Percentiles rank a stretch among this genome's conserved stretches.
Conservation (phyloP, 257 asterid genomes). For the Nicotiana paniculata region DNA sequence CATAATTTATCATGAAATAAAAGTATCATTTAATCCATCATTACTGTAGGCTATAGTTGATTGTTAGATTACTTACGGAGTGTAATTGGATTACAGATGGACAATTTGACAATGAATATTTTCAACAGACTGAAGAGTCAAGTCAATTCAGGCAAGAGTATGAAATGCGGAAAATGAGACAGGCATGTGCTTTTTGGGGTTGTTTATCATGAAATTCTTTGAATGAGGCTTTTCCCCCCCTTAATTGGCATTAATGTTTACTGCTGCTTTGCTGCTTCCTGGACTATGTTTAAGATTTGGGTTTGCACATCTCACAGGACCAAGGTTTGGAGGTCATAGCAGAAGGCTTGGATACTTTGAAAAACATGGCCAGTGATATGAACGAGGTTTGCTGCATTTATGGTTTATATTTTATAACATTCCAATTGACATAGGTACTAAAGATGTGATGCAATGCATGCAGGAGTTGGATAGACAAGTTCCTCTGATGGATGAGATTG, state of each 20-base stretch:
- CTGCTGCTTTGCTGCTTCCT: neutral
- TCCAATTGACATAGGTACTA: neutral
- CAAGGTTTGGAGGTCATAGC: conserved; percentile 91
- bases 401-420: conserved; percentile 11
- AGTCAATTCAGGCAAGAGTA: conserved; percentile 89
- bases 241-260: neutral
- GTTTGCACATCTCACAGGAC: conserved; percentile 43
- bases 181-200: conserved; percentile 50
- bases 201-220: neutral
- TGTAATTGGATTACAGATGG: conserved; percentile 57
- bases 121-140: conserved; percentile 90
- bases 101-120: conserved; percentile 75
- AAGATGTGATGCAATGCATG: conserved; percentile 16
- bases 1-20: neutral
- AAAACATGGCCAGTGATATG: conserved; percentile 94
- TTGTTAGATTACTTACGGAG: conserved; percentile 18
- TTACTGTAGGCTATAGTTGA: neutral
- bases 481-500: conserved; percentile 98
- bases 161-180: conserved; percentile 94
- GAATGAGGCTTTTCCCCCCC: neutral
- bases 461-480: conserved; percentile 98
- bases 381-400: conserved; percentile 67
- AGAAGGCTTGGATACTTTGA: conserved; percentile 91
- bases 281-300: neutral
- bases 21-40: neutral